Evolutionary conservation across 805 yeast genomes (phyloP).

Genomic region (Saturnispora bothae): DNA sequence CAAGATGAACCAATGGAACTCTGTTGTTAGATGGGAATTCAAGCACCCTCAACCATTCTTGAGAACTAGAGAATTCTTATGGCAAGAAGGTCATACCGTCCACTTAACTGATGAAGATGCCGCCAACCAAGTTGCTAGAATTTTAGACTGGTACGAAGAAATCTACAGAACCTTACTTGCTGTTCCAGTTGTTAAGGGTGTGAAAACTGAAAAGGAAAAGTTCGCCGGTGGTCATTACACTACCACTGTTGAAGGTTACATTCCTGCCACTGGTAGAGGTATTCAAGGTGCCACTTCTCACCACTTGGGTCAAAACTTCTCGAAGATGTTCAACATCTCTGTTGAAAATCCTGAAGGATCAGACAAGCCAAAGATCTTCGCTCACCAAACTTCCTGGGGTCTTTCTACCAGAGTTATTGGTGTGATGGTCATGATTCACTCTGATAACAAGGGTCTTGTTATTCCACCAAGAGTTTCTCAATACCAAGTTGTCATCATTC

Average conservation of each 20-base stretch:
- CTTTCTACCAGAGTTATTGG: constrained; percentile 96
- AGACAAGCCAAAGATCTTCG: constrained; percentile 76
- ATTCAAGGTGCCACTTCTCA: constrained; percentile 99
- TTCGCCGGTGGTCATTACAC: constrained; percentile 97
- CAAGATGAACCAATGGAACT: constrained; percentile 97
- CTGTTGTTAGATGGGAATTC: constrained; percentile 99
- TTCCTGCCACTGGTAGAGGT: constrained; percentile 98
- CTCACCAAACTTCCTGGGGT: constrained; percentile 99
- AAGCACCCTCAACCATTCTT: constrained; percentile 99
- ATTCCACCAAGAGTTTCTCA: constrained; percentile 96
- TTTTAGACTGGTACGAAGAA: constrained; percentile 75
- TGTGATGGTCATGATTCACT: constrained; percentile 98
- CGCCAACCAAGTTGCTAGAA: constrained; percentile 69
- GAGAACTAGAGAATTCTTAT: constrained; percentile 96
- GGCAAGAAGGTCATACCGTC: constrained; percentile 99
- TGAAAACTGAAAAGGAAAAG: constrained; percentile 93
- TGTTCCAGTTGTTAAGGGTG: constrained; percentile 93
- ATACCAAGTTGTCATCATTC: constrained; percentile 83
- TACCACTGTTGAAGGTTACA: constrained; percentile 92
- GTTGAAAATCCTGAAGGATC: constrained; percentile 92
- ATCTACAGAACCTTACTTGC: constrained; percentile 89
- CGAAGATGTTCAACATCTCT: constrained; percentile 92
- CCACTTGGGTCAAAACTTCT: constrained; percentile 94
- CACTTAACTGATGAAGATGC: constrained; percentile 81
- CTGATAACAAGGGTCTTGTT: constrained; percentile 96